Conservation (phyloP, 805 yeast species). For the Saturnispora serradocipensis region DNA sequence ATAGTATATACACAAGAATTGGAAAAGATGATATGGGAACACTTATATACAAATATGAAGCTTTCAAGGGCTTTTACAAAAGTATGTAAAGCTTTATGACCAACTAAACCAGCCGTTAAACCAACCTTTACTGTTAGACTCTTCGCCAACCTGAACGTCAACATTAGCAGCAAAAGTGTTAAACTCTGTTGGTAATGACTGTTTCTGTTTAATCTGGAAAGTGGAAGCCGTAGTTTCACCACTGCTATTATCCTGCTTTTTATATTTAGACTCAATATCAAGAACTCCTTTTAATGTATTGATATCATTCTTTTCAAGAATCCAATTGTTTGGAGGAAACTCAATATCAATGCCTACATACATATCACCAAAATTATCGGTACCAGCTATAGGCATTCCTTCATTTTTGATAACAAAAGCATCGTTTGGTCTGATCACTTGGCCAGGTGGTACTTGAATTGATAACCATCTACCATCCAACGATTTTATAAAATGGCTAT, state of each 20-base stretch:
- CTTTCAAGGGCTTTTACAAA: too few relatives aligned
- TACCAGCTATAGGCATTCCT: conserved; percentile 65
- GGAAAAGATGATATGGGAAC: not conserved
- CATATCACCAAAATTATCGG: conserved; percentile 48
- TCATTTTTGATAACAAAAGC: conserved; percentile 54
- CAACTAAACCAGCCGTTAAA: conserved; percentile 17
- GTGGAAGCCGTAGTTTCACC: conserved; percentile 19
- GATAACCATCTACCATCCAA: conserved; percentile 71
- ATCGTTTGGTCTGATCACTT: conserved; percentile 73
- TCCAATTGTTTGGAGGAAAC: conserved; percentile 84
- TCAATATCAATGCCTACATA: conserved; percentile 63
- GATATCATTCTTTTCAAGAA: conserved; percentile 60
- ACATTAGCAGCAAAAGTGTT: conserved; percentile 21
- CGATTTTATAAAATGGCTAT: conserved; percentile 54
- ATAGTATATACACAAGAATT: conserved; percentile 1
- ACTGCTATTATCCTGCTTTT: conserved; percentile 15
- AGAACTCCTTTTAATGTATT: conserved; percentile 43
- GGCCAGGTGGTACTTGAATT: conserved; percentile 62
- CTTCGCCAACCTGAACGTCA: conserved; percentile 21
- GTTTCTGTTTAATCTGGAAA: conserved; percentile 17
- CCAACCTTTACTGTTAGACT: conserved; percentile 22
- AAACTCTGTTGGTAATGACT: conserved; percentile 22
- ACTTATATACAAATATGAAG: not conserved
- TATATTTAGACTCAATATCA: conserved; percentile 14
- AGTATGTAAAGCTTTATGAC: conserved; percentile 2